Percentiles rank a stretch among this genome's conserved stretches.
phyloP scores from a whole-genome alignment of 2,329 filamentous ascomycete species.

The Alternaria alternata region DNA sequence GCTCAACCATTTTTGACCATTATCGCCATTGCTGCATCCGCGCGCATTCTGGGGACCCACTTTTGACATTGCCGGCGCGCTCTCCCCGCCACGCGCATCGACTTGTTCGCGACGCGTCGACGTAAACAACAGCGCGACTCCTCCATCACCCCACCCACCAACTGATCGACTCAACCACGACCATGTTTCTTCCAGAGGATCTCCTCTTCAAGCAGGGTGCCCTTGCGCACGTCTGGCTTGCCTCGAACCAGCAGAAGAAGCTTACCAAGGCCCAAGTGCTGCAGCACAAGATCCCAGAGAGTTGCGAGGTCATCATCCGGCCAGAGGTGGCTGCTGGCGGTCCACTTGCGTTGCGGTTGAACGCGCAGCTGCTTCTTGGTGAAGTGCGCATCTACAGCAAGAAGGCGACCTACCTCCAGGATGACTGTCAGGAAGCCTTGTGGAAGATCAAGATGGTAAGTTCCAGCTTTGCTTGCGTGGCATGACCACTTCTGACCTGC shows the following conservation, averaged over 20 bases:
- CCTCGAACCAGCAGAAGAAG: slow-evolving; percentile 97
- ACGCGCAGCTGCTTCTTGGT: slow-evolving; percentile 90
- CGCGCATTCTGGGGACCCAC: slow-evolving; percentile 26
- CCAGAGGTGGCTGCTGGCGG: slow-evolving; percentile 71
- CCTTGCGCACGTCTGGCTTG: slow-evolving; percentile 96
- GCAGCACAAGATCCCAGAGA: slow-evolving; percentile 92
- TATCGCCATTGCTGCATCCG: slow-evolving; percentile 34
- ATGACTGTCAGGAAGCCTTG: slow-evolving; percentile 96
- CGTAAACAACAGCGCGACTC: slow-evolving; percentile 43
- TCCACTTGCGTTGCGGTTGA: slow-evolving; percentile 92
- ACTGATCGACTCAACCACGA: slow-evolving; percentile 25
- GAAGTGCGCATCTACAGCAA: slow-evolving; percentile 97
- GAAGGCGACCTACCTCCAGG: slow-evolving; percentile 93
- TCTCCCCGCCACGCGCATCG: slow-evolving; percentile 32
- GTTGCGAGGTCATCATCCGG: slow-evolving; percentile 93
- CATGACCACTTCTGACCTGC: slow-evolving; percentile 24
- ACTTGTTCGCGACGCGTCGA: slow-evolving; percentile 41
- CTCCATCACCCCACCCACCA: slow-evolving; percentile 22
- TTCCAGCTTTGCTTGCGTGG: background rate
- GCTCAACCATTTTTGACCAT: slow-evolving; percentile 20
- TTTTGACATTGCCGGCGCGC: slow-evolving; percentile 32
- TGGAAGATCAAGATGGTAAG: slow-evolving; percentile 98
- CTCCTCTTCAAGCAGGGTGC: slow-evolving; percentile 96
- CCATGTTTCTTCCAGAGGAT: slow-evolving; percentile 98
- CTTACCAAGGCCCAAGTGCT: slow-evolving; percentile 96